A percentile compares a stretch with the other conserved stretches of the same genome.
Conservation (phyloP, 1,284 basidiomycete species). For the Clitocybe nebularis region DNA sequence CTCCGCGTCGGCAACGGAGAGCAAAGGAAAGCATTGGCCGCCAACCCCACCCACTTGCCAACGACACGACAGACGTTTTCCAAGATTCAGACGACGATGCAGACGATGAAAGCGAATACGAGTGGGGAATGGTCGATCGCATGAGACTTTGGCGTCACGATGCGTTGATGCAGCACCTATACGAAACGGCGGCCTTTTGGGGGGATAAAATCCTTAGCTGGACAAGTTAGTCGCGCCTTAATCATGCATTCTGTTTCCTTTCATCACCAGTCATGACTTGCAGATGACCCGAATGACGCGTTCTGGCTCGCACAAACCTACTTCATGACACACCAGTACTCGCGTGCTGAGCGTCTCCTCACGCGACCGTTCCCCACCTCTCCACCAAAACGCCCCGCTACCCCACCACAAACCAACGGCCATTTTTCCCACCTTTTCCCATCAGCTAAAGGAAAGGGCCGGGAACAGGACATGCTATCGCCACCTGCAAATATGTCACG, state of each 20-base stretch:
- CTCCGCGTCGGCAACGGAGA: constrained; percentile 50
- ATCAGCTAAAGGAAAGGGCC: constrained; percentile 56
- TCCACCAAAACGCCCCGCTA: constrained; percentile 36
- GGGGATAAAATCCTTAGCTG: constrained; percentile 90
- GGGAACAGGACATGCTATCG: constrained; percentile 41
- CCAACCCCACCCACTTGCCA: constrained; percentile 64
- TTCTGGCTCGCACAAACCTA: constrained; percentile 99
- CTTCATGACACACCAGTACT: constrained; percentile 94
- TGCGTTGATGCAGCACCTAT: constrained; percentile 95
- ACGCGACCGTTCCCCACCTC: constrained; percentile 71
- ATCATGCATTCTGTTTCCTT: no score
- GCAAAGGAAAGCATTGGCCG: constrained; percentile 45
- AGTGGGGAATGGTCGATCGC: constrained; percentile 88
- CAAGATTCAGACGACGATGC: constrained; percentile 57
- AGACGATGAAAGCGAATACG: constrained; percentile 58
- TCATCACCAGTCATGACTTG: no score
- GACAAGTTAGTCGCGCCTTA: constrained; percentile 71
- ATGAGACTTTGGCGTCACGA: constrained; percentile 97
- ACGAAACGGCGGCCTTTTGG: constrained; percentile 98
- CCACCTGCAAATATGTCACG: constrained; percentile 41
- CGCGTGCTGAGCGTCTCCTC: constrained; percentile 88
- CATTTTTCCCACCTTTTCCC: constrained; percentile 26
- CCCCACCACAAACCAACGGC: constrained; percentile 39
- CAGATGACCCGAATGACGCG: constrained; percentile 93
- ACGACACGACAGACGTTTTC: constrained; percentile 73